Percentiles rank a stretch among this genome's conserved stretches.
Evolutionary conservation across 169 alveolate species (phyloP).

Genomic region (Toxoplasma gondii): DNA sequence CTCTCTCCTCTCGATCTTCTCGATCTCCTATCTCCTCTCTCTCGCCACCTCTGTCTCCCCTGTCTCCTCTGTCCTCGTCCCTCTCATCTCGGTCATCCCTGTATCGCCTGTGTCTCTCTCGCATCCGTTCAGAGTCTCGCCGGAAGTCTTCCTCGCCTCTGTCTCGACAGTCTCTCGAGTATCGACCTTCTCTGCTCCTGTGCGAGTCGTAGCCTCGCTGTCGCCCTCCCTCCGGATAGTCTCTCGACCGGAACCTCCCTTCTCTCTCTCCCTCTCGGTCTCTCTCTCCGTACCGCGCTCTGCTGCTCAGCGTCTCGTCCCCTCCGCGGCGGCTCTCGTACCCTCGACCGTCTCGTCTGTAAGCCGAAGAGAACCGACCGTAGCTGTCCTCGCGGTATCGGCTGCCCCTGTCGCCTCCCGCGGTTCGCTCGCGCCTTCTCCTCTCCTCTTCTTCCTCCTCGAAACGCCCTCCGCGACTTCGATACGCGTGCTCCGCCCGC

Average conservation of each 20-base stretch:
- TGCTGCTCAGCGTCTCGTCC: background rate
- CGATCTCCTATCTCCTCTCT: background rate
- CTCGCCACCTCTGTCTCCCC: background rate
- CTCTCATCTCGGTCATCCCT: background rate
- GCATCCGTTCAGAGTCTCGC: background rate
- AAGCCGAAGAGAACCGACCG: no score
- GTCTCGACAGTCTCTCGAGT: slow-evolving; percentile 27
- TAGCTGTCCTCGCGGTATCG: background rate
- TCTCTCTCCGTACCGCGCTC: slow-evolving; percentile 14
- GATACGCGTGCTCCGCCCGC: no score
- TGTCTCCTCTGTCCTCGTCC: background rate
- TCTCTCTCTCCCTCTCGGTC: slow-evolving; percentile 37
- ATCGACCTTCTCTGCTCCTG: slow-evolving; percentile 9
- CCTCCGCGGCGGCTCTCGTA: background rate
- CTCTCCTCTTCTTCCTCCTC: background rate
- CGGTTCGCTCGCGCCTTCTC: background rate
- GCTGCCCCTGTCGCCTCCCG: background rate
- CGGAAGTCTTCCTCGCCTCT: background rate
- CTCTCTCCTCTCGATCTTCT: background rate
- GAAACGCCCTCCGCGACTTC: background rate
- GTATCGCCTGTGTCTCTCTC: background rate
- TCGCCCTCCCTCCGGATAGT: background rate
- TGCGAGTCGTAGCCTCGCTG: slow-evolving; percentile 9
- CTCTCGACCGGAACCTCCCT: background rate
- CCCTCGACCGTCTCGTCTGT: background rate